These are phyloP conservation scores for Nicotiana attenuata DNA, from an alignment of 257 asterid species.

Conservation along the genomic window DNA sequence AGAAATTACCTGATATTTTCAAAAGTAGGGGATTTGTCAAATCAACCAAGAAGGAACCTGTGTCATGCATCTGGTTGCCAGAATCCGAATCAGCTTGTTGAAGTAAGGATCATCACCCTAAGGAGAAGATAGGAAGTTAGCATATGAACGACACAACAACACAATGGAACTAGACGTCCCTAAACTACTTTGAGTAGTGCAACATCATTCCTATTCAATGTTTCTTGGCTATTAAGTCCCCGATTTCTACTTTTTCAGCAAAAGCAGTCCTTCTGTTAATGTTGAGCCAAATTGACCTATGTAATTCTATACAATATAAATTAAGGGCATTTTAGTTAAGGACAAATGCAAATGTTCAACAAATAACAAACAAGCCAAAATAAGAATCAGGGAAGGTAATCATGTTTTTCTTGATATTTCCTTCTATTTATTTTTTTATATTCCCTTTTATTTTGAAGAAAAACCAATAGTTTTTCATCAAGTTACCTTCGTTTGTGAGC, in stretches of 20 bases:
- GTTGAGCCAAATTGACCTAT: background rate
- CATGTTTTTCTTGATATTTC: background rate
- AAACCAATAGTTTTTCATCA: background rate
- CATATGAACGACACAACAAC: background rate
- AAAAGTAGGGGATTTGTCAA: background rate
- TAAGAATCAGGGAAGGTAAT: background rate
- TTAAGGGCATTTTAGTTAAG: background rate
- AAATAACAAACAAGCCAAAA: background rate
- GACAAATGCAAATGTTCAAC: background rate
- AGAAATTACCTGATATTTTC: background rate
- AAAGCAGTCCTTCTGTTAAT: background rate
- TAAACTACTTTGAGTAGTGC: slow-evolving; percentile 4
- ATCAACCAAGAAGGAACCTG: slow-evolving; percentile 46
- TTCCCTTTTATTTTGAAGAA: background rate
- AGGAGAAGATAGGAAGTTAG: background rate
- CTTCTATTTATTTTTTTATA: background rate
- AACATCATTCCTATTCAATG: background rate
- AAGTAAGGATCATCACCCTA: slow-evolving; percentile 92
- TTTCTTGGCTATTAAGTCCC: background rate
- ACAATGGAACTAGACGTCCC: background rate
- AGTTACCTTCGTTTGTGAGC: background rate
- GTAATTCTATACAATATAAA: background rate
- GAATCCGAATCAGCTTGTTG: slow-evolving; percentile 90
- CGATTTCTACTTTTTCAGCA: background rate
- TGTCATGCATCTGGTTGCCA: slow-evolving; percentile 99